Percentiles rank a stretch among this genome's conserved stretches.
Conservation (phyloP, 1,284 basidiomycete species). For the Pterula multifida region DNA sequence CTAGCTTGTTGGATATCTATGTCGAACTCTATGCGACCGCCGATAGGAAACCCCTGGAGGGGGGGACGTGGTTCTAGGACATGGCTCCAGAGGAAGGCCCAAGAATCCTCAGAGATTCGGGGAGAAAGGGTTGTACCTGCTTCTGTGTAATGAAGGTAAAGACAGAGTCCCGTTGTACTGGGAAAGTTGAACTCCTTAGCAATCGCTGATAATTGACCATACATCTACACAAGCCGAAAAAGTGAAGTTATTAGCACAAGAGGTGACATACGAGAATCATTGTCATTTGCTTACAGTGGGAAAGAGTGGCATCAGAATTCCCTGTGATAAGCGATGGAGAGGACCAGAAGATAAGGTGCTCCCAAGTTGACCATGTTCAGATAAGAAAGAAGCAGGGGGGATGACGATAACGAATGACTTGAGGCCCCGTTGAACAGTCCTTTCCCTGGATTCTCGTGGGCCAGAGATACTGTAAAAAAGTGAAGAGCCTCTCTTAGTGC, state of each 20-base stretch:
- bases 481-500: constrained; percentile 34
- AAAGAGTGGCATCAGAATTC: constrained; percentile 63
- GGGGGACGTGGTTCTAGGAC: constrained; percentile 38
- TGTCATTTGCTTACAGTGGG: constrained; percentile 63
- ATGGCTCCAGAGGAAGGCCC: constrained; percentile 60
- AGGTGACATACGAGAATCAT: constrained; percentile 1
- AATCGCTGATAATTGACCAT: constrained; percentile 61
- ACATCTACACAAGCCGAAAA: constrained; percentile 54
- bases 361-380: constrained; percentile 49
- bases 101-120: constrained; percentile 66
- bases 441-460: constrained; percentile 36
- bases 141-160: constrained; percentile 57
- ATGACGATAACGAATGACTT: constrained; percentile 57
- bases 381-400: constrained; percentile 46
- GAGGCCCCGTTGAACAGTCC: constrained; percentile 29
- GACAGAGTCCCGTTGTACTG: constrained; percentile 56
- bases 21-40: constrained; percentile 68
- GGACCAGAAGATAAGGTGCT: constrained; percentile 51
- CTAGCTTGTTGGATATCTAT: constrained; percentile 57
- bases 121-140: constrained; percentile 44
- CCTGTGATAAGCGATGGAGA: constrained; percentile 46
- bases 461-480: constrained; percentile 46
- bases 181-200: constrained; percentile 73
- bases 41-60: constrained; percentile 34
- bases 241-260: constrained; percentile 2